These are phyloP conservation scores for Agroathelia rolfsii DNA, from an alignment of 1,284 basidiomycete species.

Conservation along the genomic window DNA sequence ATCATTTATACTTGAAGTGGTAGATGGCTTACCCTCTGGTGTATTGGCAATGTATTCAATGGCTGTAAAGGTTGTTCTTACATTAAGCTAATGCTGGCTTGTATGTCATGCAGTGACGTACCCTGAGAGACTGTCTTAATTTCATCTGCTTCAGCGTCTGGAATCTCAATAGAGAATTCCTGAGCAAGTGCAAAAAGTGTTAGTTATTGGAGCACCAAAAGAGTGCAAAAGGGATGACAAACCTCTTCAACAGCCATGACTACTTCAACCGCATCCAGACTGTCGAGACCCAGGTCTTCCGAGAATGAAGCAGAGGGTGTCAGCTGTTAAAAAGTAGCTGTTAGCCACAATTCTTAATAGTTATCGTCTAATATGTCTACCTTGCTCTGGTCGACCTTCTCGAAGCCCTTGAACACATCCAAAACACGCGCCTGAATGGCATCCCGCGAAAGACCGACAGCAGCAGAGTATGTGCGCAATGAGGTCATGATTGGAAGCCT, in stretches of 20 bases:
- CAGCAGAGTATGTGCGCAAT: slow-evolving; percentile 66
- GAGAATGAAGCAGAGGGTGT: slow-evolving; percentile 69
- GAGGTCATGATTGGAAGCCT: slow-evolving; percentile 23
- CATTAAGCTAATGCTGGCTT: slow-evolving; percentile 11
- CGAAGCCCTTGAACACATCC: slow-evolving; percentile 88
- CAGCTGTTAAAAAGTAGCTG: slow-evolving; percentile 48
- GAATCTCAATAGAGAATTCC: slow-evolving; percentile 90
- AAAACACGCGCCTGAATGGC: slow-evolving; percentile 78
- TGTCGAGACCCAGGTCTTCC: slow-evolving; percentile 90
- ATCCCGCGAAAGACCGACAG: slow-evolving; percentile 64
- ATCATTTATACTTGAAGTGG: not conserved
- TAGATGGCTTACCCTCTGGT: slow-evolving; percentile 61
- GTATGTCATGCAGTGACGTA: slow-evolving; percentile 25
- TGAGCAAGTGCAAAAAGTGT: slow-evolving; percentile 19
- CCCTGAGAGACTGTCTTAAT: slow-evolving; percentile 94
- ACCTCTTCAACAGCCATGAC: slow-evolving; percentile 99
- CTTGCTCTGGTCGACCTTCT: slow-evolving; percentile 86
- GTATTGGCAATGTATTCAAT: slow-evolving; percentile 97
- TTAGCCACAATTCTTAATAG: no score
- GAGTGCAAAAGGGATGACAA: slow-evolving; percentile 13
- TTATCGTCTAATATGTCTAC: slow-evolving; percentile 28
- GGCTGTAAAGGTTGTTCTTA: slow-evolving; percentile 38
- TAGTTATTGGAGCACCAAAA: slow-evolving; percentile 2
- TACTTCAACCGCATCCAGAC: slow-evolving; percentile 95
- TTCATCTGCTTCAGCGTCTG: slow-evolving; percentile 96